Percentiles rank a stretch among this genome's conserved stretches.
phyloP scores from a whole-genome alignment of 225 moss, liverwort and hornwort species.

The Rhytidiadelphus loreus region DNA sequence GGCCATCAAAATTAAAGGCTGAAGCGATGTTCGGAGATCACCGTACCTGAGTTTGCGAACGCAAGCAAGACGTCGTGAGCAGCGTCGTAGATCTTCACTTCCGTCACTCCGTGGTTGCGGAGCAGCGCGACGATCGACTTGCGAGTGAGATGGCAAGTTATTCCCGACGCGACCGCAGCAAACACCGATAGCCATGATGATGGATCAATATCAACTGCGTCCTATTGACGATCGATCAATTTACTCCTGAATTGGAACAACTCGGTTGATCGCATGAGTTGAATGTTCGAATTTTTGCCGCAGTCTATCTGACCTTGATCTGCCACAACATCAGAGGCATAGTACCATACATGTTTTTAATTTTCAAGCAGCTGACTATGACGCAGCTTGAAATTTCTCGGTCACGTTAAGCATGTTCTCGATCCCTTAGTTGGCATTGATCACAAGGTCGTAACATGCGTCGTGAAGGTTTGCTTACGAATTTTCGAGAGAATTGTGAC shows the following conservation, averaged over 20 bases:
- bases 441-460: not conserved
- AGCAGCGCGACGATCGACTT: conserved; percentile 23
- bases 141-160: not conserved
- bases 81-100: conserved; percentile 22
- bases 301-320: too few relatives aligned
- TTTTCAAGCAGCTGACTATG: not conserved
- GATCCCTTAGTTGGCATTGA: not conserved
- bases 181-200: not conserved
- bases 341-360: not conserved
- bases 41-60: conserved; percentile 16
- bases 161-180: conserved; percentile 5
- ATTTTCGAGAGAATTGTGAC: not conserved
- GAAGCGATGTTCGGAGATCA: not conserved
- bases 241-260: not conserved
- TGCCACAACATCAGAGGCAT: not conserved
- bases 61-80: conserved; percentile 1
- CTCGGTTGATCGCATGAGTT: too few relatives aligned
- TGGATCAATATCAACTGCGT: not conserved
- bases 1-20: not conserved
- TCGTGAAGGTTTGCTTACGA: not conserved
- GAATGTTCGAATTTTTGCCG: not conserved
- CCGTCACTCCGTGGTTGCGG: not conserved
- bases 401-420: not conserved
- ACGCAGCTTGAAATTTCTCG: not conserved
- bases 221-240: too few relatives aligned